Evolutionary conservation across 441 rosid genomes (phyloP), one percentile per base, ranked within the genome.

Genomic region (Pelargonium citronellum): DNA sequence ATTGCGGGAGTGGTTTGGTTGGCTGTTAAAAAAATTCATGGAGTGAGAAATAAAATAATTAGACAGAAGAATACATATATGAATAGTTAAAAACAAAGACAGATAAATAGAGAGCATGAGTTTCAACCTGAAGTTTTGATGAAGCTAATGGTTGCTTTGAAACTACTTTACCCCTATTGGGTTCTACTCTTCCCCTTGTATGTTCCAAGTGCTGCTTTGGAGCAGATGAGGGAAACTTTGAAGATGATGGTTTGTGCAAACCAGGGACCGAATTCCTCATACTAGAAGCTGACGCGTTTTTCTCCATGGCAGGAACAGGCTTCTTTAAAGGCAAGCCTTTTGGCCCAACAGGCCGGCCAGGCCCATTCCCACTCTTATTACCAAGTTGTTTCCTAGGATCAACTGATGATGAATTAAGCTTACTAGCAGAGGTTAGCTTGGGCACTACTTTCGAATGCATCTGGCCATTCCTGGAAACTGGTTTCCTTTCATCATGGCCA

Each of bases 321-420:
- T 70, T 12, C 75, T 80, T 87, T 1, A 84, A 73, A 66, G 82
- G 82, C 37, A 76, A 69, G 19, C 81, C 81, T 81, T 85, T 89
- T 43, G 80, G 62, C 5, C 73, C 77, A 2, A 67, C 71, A 63
- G 91, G 87, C 86, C 89, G 83, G 20, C 89, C 87, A 71, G 91
- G 90, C 67, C 91, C 92, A 19, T 67, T 74, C 34, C 87, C 89
- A 79, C 75, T 87, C 69, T 75, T 84, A 75, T 73, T 86, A 75
- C 81, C 74, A 66, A 73, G 73, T 80, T 82, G 97, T 81, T 69
- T 89, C 79, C 82, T 82, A 34, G 63, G 57, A 16, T 66, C 44
- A 16, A 24, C 58, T 39, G 49, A 39, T 65, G 68, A 5, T 9
- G 44, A 34, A 39, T n/a, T 65, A 15, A 84, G 76, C 68, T 75